phyloP scores from a whole-genome alignment of 305 asterid genomes.

The Ajuga reptans region DNA sequence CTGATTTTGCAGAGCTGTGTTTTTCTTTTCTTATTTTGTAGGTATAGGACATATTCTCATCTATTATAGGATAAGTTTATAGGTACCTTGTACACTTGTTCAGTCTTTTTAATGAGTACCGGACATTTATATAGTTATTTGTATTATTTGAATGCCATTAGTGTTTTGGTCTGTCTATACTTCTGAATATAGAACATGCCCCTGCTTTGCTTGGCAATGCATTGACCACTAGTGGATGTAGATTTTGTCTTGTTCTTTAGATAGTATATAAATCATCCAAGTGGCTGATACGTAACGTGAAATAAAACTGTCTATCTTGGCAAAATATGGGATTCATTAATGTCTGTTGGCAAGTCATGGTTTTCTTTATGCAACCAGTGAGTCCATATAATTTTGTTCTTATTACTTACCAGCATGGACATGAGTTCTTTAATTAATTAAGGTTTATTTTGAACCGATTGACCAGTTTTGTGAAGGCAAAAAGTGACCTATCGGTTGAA shows the following conservation, averaged over 20 bases:
- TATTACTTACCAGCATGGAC: constrained; percentile 15
- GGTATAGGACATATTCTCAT: background rate
- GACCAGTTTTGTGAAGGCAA: constrained; percentile 80
- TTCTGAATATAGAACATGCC: constrained; percentile 1
- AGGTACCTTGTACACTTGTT: background rate
- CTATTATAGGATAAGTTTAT: background rate
- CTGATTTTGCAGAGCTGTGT: background rate
- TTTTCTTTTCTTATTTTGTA: background rate
- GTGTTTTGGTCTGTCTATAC: background rate
- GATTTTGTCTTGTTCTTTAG: constrained; percentile 15
- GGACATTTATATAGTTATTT: background rate
- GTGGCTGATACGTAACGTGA: background rate
- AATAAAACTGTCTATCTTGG: constrained; percentile 1
- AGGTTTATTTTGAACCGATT: constrained; percentile 15
- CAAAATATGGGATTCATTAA: background rate
- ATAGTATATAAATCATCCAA: constrained; percentile 10
- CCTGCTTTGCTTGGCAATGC: background rate
- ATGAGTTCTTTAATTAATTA: constrained; percentile 20
- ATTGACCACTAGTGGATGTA: background rate
- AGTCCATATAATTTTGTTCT: constrained; percentile 8
- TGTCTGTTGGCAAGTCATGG: background rate
- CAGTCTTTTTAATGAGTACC: background rate
- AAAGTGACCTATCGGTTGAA: constrained; percentile 69
- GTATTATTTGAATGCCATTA: background rate
- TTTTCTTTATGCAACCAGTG: background rate